Percentiles rank a stretch among this genome's conserved stretches.
Conservation (phyloP, 352 stramenopile genomes). For the Globisporangium uncinulatum region DNA sequence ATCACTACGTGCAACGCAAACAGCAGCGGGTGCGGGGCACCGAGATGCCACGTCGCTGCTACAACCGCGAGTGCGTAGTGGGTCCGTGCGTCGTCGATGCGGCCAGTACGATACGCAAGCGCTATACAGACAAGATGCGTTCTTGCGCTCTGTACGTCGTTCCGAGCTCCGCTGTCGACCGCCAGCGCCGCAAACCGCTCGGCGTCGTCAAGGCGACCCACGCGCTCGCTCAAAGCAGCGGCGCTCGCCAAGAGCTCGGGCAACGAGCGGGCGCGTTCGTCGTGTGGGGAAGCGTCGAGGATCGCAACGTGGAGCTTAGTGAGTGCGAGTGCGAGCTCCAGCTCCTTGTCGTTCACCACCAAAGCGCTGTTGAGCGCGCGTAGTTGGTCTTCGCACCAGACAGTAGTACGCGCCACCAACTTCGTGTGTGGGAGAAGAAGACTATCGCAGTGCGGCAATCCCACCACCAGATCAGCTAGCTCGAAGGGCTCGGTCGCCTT, state of each 20-base stretch:
- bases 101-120: conserved; percentile 14
- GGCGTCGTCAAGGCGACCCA: conserved; percentile 18
- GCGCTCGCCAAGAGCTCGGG: conserved; percentile 31
- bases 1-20: conserved; percentile 43
- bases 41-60: conserved; percentile 36
- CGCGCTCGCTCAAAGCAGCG: conserved; percentile 25
- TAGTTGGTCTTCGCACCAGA: conserved; percentile 21
- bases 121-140: conserved; percentile 32
- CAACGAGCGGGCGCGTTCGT: conserved; percentile 26
- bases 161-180: conserved; percentile 25
- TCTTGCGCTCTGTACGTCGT: conserved; percentile 20
- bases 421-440: conserved; percentile 13
- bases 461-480: conserved; percentile 13
- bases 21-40: conserved; percentile 26
- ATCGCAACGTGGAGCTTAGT: conserved; percentile 43
- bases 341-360: conserved; percentile 3
- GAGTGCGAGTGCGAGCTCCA: conserved; percentile 21
- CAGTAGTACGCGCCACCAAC: conserved; percentile 19
- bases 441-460: background rate
- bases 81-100: conserved; percentile 14
- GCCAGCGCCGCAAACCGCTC: conserved; percentile 25
- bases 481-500: conserved; percentile 19
- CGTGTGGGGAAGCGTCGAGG: conserved; percentile 20
- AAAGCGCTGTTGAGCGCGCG: no score
- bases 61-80: conserved; percentile 29